Evolutionary conservation across 495 filamentous ascomycete species (phyloP), one percentile per base, ranked within the genome.

Genomic region (Penicillium paxilli): DNA sequence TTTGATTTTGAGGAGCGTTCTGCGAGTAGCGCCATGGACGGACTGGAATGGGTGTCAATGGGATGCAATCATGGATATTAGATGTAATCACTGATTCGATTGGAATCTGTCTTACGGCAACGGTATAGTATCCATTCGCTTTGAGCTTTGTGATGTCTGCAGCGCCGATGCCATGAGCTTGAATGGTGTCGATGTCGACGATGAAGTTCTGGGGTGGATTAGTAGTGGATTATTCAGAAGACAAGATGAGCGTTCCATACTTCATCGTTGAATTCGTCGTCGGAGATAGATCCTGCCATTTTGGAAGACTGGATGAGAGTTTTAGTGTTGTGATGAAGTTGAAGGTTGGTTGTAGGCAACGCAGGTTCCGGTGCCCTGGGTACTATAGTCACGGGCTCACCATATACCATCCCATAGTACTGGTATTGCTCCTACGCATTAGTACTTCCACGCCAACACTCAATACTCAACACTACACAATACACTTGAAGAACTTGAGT

Each of bases 121-220:
- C 79, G 21, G 88, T 91, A 64, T 84, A 85, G 64, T 82, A 88
- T 16, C 86, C 84, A 66, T 84, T 83, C 5, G 77, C 72, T 68
- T 90, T 90, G 28, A 91, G 70, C 64, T 90, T 92, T 5, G 79
- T 79, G 66, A 92, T 91, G 66, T 92, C 88, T 12, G 84, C 80
- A 32, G 84, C 87, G 23, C 83, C 83, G 51, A 92, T 84, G 21
- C 88, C 89, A 64, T 91, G 87, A 21, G 83, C 76, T 69, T 91
- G 88, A 44, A 92, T 83, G 38, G 72, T 74, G 55, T 92, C 88
- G 54, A 92, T 87, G 52, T 91, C 87, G 26, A 91, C 73, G 60
- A 92, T 89, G 66, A 83, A 83, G 45, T 63, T 65, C 76, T 81
- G 44, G n/a, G n/a, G 5, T 5, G 46, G 12, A 33, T 54, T 11